These are phyloP conservation scores for Diaporthe destruens DNA, from an alignment of 2,329 filamentous ascomycete genomes.

Conservation along the genomic window DNA sequence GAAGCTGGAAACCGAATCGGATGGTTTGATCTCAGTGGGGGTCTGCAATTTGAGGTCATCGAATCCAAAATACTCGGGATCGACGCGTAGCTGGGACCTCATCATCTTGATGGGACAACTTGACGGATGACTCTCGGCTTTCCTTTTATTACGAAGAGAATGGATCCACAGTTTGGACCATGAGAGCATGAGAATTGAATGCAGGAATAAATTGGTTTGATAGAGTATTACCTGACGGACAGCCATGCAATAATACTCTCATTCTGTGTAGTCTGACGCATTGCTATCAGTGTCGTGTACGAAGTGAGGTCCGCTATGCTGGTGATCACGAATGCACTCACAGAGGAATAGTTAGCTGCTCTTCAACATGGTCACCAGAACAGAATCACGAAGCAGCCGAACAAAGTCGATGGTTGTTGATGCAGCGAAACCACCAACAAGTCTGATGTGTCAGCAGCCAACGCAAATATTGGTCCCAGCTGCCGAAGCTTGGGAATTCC, in stretches of 20 bases:
- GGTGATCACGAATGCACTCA: background rate
- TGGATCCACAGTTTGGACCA: background rate
- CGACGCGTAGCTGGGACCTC: background rate
- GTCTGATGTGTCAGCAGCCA: too few relatives aligned
- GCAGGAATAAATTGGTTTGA: background rate
- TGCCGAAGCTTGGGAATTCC: too few relatives aligned
- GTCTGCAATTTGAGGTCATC: too few relatives aligned
- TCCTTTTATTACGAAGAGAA: background rate
- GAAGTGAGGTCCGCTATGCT: too few relatives aligned
- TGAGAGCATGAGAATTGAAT: background rate
- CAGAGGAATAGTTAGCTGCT: background rate
- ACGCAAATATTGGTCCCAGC: too few relatives aligned
- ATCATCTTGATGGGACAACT: background rate
- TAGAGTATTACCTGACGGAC: background rate
- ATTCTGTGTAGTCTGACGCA: background rate
- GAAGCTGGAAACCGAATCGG: background rate
- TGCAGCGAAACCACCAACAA: too few relatives aligned
- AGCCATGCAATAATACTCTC: background rate
- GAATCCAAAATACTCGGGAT: background rate
- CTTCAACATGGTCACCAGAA: background rate
- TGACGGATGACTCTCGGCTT: background rate
- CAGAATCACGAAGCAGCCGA: background rate
- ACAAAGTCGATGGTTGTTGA: too few relatives aligned
- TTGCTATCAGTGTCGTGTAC: background rate
- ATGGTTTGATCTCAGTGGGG: background rate